Evolutionary conservation across 1,284 basidiomycete genomes (phyloP).

Genomic region (Vanrija sp.): DNA sequence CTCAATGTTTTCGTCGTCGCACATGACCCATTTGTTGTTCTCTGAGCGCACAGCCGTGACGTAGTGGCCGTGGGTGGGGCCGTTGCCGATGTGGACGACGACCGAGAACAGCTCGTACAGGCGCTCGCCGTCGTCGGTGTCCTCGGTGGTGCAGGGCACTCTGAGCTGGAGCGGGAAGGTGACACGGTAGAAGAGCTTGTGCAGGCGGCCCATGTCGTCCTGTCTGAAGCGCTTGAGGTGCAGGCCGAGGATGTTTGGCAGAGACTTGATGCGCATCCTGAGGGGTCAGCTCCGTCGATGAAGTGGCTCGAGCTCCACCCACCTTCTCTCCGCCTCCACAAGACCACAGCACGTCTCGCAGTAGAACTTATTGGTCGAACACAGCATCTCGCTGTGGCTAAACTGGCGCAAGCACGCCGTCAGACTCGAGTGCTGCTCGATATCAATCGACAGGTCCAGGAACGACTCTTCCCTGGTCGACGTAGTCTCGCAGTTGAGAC

Average conservation of each 20-base stretch:
- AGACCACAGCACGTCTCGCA: conserved; percentile 94
- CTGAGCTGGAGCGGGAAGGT: conserved; percentile 92
- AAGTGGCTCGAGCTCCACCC: conserved; percentile 25
- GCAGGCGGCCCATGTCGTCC: conserved; percentile 78
- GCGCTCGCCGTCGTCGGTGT: conserved; percentile 75
- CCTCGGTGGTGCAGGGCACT: conserved; percentile 94
- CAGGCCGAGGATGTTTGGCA: conserved; percentile 88
- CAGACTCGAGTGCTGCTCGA: conserved; percentile 93
- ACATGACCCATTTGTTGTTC: conserved; percentile 70
- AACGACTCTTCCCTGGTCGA: conserved; percentile 94
- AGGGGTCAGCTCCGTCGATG: too few species aligned
- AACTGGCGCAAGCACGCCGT: conserved; percentile 94
- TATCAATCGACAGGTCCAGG: conserved; percentile 95
- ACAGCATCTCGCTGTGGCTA: conserved; percentile 96
- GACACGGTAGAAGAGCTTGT: conserved; percentile 93
- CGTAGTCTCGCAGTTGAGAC: conserved; percentile 97
- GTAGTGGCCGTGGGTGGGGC: conserved; percentile 95
- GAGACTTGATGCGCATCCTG: conserved; percentile 96
- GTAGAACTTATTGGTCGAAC: conserved; percentile 96
- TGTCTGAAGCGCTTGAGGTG: conserved; percentile 98
- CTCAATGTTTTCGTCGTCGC: conserved; percentile 91
- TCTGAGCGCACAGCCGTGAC: conserved; percentile 86
- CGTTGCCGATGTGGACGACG: conserved; percentile 95
- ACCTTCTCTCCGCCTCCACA: conserved; percentile 97
- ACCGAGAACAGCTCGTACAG: conserved; percentile 93